Percentiles rank a stretch among this genome's conserved stretches.
Evolutionary conservation across 164 flowering plant genomes (phyloP).

Genomic region (Vitis rotundifolia): DNA sequence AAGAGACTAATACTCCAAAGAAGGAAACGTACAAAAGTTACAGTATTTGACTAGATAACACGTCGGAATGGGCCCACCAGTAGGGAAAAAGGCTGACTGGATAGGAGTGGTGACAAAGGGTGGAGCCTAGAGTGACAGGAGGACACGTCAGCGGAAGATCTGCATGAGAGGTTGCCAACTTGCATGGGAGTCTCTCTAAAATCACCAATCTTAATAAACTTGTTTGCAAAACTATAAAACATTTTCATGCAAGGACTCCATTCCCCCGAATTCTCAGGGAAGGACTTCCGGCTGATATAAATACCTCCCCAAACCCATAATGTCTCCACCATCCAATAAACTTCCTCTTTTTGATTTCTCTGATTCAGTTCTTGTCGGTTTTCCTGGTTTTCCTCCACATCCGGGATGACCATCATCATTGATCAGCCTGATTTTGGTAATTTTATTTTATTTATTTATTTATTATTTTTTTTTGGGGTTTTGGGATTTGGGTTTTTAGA

Average conservation of each 20-base stretch:
- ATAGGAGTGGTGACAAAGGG: too few species aligned
- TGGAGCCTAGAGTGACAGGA: too few species aligned
- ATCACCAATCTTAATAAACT: too few species aligned
- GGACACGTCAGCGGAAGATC: too few species aligned
- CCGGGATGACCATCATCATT: constrained; percentile 43
- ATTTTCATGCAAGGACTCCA: constrained; percentile 43
- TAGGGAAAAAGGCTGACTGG: not conserved
- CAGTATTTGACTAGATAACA: constrained; percentile 17
- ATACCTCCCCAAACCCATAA: constrained; percentile 15
- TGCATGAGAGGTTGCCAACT: constrained; percentile 10
- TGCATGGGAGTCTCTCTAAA: constrained; percentile 6
- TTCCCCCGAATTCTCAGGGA: constrained; percentile 36
- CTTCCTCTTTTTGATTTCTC: not conserved
- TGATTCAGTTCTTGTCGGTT: not conserved
- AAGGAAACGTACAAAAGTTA: not conserved
- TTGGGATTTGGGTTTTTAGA: not conserved
- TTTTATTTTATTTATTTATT: not conserved
- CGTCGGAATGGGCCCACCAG: constrained; percentile 16
- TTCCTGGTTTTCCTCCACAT: not conserved
- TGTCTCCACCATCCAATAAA: not conserved
- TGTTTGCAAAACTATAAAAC: not conserved
- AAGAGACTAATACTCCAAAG: not conserved
- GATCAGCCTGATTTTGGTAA: constrained; percentile 41
- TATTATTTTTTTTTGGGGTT: not conserved
- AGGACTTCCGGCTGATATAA: constrained; percentile 55